These are phyloP conservation scores for Coleophoma eucalyptorum DNA, from an alignment of 2,329 filamentous ascomycete species.

Conservation along the genomic window DNA sequence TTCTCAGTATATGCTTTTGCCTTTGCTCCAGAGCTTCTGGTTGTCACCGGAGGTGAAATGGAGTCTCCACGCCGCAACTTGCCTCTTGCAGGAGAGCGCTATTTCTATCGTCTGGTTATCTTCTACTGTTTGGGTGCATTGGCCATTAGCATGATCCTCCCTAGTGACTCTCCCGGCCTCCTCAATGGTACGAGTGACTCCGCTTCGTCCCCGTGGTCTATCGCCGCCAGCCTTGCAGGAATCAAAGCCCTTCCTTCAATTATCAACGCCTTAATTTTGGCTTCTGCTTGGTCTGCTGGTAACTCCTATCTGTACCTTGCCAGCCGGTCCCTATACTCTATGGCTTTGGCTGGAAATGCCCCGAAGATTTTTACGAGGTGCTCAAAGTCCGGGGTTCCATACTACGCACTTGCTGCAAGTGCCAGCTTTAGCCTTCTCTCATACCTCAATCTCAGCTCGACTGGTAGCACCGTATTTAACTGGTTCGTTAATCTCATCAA, in stretches of 20 bases:
- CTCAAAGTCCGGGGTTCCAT: constrained; percentile 46
- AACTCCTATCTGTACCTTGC: constrained; percentile 51
- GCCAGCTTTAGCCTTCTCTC: constrained; percentile 40
- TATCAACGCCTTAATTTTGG: constrained; percentile 52
- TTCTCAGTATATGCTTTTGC: constrained; percentile 46
- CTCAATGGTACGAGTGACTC: constrained; percentile 48
- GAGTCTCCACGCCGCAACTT: constrained; percentile 53
- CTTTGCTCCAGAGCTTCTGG: constrained; percentile 47
- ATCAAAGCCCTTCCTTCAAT: constrained; percentile 45
- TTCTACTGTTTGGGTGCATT: constrained; percentile 56
- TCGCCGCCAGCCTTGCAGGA: constrained; percentile 43
- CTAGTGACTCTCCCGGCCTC: constrained; percentile 45
- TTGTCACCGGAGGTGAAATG: constrained; percentile 56
- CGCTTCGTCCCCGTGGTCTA: constrained; percentile 45
- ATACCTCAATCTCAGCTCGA: constrained; percentile 42
- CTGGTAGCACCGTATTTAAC: constrained; percentile 44
- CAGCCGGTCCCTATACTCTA: constrained; percentile 46
- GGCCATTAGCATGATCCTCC: constrained; percentile 57
- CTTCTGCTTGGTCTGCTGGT: constrained; percentile 50
- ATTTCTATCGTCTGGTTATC: constrained; percentile 58
- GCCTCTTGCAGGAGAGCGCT: constrained; percentile 54
- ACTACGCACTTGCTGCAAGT: constrained; percentile 38
- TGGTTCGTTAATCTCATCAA: constrained; percentile 55
- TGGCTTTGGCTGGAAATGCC: constrained; percentile 49
- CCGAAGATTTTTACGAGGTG: constrained; percentile 45